These are phyloP conservation scores for Pontederia crassipes DNA, from an alignment of 176 grass and related monocot genomes.

Conservation along the genomic window DNA sequence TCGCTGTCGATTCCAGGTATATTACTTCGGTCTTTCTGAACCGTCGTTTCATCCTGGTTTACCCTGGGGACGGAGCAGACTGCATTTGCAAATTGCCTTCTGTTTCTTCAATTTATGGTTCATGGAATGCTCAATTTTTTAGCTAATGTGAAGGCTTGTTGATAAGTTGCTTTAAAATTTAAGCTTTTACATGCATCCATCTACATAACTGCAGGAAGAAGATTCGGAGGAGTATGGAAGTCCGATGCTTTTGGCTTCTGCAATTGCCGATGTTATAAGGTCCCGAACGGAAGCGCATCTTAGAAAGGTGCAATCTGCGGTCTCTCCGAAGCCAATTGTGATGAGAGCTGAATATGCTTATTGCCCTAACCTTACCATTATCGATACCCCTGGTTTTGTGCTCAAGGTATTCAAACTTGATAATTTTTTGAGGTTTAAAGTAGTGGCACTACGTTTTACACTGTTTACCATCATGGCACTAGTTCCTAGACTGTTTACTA, in stretches of 20 bases:
- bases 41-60: background rate
- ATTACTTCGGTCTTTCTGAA: background rate
- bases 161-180: too few relatives aligned
- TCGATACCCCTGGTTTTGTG: constrained; percentile 95
- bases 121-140: too few relatives aligned
- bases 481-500: too few relatives aligned
- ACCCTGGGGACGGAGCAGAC: background rate
- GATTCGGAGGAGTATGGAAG: constrained; percentile 89
- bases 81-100: too few relatives aligned
- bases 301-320: constrained; percentile 54
- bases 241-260: constrained; percentile 52
- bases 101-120: too few relatives aligned
- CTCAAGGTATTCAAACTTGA: constrained; percentile 42
- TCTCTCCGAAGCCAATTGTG: constrained; percentile 90
- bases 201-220: constrained; percentile 50
- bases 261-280: constrained; percentile 82
- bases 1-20: constrained; percentile 83
- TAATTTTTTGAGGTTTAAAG: too few relatives aligned
- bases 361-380: constrained; percentile 98
- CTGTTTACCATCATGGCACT: too few relatives aligned
- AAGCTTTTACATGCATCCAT: too few relatives aligned
- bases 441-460: too few relatives aligned
- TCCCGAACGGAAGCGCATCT: constrained; percentile 77
- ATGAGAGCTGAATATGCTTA: constrained; percentile 97
- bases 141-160: too few relatives aligned